Evolutionary conservation across 768 basidiomycete genomes (phyloP).

Genomic region (Cystofilobasidium macerans): DNA sequence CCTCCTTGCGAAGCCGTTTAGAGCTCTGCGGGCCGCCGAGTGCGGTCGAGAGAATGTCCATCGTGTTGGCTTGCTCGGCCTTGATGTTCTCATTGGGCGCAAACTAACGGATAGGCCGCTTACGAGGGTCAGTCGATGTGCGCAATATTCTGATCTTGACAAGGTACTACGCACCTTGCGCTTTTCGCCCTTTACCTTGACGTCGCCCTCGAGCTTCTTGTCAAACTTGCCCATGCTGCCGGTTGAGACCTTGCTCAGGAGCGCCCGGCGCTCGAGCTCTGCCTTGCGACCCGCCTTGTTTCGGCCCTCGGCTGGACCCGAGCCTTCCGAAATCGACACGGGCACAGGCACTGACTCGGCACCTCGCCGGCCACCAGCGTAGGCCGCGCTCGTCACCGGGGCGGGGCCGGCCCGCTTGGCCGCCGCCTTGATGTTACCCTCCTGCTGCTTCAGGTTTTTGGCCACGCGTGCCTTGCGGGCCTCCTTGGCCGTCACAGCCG

Average conservation of each 20-base stretch:
- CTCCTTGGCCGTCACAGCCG: slow-evolving; percentile 59
- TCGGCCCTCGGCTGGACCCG: slow-evolving; percentile 12
- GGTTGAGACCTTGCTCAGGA: slow-evolving; percentile 67
- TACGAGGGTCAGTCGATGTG: too few relatives aligned
- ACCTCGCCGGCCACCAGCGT: slow-evolving; percentile 1
- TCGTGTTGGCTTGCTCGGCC: slow-evolving; percentile 59
- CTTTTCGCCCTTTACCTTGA: slow-evolving; percentile 72
- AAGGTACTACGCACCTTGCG: slow-evolving; percentile 58
- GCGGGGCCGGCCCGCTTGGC: slow-evolving; percentile 31
- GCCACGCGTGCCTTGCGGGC: slow-evolving; percentile 67
- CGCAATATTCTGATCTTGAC: not conserved
- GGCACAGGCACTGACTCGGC: slow-evolving; percentile 7
- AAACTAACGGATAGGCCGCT: slow-evolving; percentile 48
- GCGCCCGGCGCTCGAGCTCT: slow-evolving; percentile 65
- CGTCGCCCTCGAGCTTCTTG: slow-evolving; percentile 78
- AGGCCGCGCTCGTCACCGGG: not conserved
- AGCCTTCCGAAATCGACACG: slow-evolving; percentile 17
- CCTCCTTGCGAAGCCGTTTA: slow-evolving; percentile 49
- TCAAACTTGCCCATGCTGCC: slow-evolving; percentile 93
- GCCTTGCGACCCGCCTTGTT: slow-evolving; percentile 49
- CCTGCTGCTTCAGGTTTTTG: slow-evolving; percentile 71
- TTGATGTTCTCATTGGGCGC: slow-evolving; percentile 49
- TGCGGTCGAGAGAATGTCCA: slow-evolving; percentile 58
- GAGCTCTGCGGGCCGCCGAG: slow-evolving; percentile 55
- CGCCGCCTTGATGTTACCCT: slow-evolving; percentile 59